phyloP scores from a whole-genome alignment of 2,329 filamentous ascomycete species.

The Ophiostoma himal-ulmi region DNA sequence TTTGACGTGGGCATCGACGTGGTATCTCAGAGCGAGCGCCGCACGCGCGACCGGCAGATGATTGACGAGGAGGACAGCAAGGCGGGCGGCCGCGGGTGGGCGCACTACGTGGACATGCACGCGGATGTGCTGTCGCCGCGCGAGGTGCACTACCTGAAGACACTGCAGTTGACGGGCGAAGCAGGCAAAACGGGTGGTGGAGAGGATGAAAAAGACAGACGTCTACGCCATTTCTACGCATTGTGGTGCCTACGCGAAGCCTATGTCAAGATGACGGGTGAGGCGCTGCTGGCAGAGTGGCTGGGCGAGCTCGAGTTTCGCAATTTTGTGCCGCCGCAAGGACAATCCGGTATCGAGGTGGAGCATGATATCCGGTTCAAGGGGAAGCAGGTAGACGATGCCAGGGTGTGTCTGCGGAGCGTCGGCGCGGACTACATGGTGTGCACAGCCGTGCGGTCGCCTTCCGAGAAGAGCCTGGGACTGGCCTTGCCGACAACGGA shows the following conservation, averaged over 20 bases:
- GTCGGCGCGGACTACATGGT: constrained; percentile 50
- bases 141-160: constrained; percentile 59
- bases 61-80: constrained; percentile 37
- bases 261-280: constrained; percentile 77
- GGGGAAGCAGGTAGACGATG: constrained; percentile 37
- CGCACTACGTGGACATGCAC: constrained; percentile 64
- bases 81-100: constrained; percentile 46
- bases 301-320: constrained; percentile 64
- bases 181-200: too few relatives aligned
- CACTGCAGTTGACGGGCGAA: constrained; percentile 19
- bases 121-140: constrained; percentile 60
- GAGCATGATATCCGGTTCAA: constrained; percentile 38
- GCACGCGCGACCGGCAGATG: constrained; percentile 53
- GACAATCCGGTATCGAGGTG: constrained; percentile 32
- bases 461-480: constrained; percentile 34
- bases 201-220: constrained; percentile 44
- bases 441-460: constrained; percentile 46
- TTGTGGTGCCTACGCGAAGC: constrained; percentile 76
- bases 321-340: constrained; percentile 49
- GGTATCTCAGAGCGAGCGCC: constrained; percentile 67
- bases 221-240: constrained; percentile 66
- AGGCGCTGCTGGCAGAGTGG: constrained; percentile 70
- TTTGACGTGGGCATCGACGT: constrained; percentile 64
- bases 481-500: constrained; percentile 36
- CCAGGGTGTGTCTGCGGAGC: constrained; percentile 41